Conservation (phyloP, 495 filamentous ascomycete genomes). For the Haplographium delicatum region DNA sequence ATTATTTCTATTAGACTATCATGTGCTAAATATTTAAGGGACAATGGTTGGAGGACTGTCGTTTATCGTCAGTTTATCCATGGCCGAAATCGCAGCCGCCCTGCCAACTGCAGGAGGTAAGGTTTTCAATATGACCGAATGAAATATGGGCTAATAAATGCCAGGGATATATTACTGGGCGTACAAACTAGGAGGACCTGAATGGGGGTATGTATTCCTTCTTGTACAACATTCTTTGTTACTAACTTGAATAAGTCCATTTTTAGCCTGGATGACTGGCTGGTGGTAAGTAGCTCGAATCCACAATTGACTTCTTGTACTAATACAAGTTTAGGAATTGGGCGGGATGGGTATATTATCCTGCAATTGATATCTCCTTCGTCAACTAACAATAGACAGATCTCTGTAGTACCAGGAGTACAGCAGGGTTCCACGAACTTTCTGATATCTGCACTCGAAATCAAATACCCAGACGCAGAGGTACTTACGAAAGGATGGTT, state of each 20-base stretch:
- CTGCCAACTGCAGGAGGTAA: constrained; percentile 30
- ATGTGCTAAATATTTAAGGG: no score
- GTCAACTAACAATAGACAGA: not conserved
- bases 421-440: constrained; percentile 31
- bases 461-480: constrained; percentile 27
- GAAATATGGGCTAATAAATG: no score
- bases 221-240: not conserved
- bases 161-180: constrained; percentile 32
- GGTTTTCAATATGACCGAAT: no score
- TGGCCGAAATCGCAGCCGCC: constrained; percentile 28
- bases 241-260: constrained; percentile 21
- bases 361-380: not conserved
- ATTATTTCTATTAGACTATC: no score
- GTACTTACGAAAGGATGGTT: constrained; percentile 30
- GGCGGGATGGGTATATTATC: constrained; percentile 25
- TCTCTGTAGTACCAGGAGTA: constrained; percentile 26
- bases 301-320: not conserved
- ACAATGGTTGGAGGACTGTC: constrained; percentile 25
- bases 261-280: constrained; percentile 32
- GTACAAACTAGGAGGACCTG: constrained; percentile 27
- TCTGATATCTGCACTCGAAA: constrained; percentile 30
- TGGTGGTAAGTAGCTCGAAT: constrained; percentile 21
- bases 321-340: constrained; percentile 21
- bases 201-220: constrained; percentile 26
- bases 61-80: constrained; percentile 24